Base-by-base conservation (phyloP, 176 grass and related monocot genomes). In the Elymus sibiricus region DNA sequence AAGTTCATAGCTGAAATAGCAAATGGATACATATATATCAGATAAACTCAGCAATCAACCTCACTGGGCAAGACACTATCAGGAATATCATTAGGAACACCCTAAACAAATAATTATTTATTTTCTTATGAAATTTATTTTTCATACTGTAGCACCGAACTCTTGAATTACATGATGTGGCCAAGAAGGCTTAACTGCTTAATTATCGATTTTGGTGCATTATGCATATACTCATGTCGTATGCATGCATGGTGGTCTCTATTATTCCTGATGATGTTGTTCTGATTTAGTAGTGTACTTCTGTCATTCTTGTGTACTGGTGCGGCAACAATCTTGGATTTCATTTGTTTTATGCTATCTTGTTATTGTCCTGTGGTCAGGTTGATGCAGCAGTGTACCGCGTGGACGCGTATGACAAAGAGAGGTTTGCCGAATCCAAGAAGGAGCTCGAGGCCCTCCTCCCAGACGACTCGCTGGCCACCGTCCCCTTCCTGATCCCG, bases 361-460 rank as follows among this genome's bases (percentile, higher is more conserved):
- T n/a, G 51, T 11, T 11, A 21, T 37, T 70, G 70, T 68, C 24
- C 6, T 56, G 60, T 80, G 10, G 59, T 82, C 83, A 97, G 94
- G 94, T 97, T 6, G 94, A 97, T 47, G 90, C 94, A 25, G 92
- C 94, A 32, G 92, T 97, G n/a, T 97, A 94, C 90, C 83, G 94
- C 0, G 90, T 97, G 28, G 94, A 97, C 28, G 90, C 92, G 0
- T 92, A 84, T 2, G 94, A 97, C 81, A 94, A 92, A 40, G 94
- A 97, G 86, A 86, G 94, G 77, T 92, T 97, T 29, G 90, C 88
- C 2, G 94, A 97, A 70, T 97, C 94, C 9, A 97, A 94, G 70
- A 90, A 82, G 71, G 92, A 97, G 73, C 72, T 97, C 0, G 92
- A 97, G 17, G 94, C 92, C 0, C 90, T 97, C 31, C 90, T 97